These are phyloP conservation scores for Vitis riparia DNA, from an alignment of 164 flowering plant genomes.

Conservation along the genomic window DNA sequence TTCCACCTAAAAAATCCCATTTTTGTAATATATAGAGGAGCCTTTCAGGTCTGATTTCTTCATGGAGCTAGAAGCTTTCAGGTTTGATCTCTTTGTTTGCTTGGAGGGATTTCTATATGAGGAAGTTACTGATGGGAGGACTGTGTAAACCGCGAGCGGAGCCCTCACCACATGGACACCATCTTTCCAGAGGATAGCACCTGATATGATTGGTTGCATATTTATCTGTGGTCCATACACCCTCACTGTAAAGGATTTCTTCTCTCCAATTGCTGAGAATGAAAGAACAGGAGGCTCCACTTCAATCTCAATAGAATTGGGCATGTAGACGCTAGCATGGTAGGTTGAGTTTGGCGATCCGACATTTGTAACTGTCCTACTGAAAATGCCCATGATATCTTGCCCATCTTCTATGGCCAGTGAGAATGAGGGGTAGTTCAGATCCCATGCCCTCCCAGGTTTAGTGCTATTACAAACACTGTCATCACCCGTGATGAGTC, in stretches of 20 bases:
- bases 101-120: not conserved
- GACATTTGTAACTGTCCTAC: constrained; percentile 8
- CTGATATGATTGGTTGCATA: constrained; percentile 10
- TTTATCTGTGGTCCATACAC: not conserved
- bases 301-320: not conserved
- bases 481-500: constrained; percentile 1
- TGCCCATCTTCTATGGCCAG: constrained; percentile 6
- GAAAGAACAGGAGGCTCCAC: constrained; percentile 9
- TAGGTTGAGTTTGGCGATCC: constrained; percentile 11
- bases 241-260: constrained; percentile 2
- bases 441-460: constrained; percentile 6
- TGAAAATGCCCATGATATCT: constrained; percentile 3
- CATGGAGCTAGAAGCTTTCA: no score
- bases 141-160: constrained; percentile 4
- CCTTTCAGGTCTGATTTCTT: no score
- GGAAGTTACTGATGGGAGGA: not conserved
- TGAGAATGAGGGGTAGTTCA: constrained; percentile 10
- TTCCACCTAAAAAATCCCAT: no score
- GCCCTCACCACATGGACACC: not conserved
- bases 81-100: no score
- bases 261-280: constrained; percentile 5
- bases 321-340: not conserved
- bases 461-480: constrained; percentile 4
- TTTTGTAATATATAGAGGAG: no score
- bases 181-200: constrained; percentile 2